Base-by-base conservation (phyloP, 2,329 filamentous ascomycete species). In the Paramyrothecium roridum region DNA sequence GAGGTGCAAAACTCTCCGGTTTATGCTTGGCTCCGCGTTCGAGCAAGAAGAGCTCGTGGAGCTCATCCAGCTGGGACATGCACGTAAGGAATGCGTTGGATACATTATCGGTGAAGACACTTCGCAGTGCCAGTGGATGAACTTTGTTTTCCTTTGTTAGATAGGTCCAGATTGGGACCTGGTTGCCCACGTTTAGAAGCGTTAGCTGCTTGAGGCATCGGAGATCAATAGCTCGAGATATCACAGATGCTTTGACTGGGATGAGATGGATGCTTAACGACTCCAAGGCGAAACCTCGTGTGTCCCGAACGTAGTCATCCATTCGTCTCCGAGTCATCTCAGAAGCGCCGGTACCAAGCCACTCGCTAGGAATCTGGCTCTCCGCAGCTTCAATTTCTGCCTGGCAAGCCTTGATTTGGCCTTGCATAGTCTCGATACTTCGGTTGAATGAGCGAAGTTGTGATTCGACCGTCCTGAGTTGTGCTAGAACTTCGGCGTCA, bases 91-190 rank as follows among this genome's bases (percentile, higher is more conserved):
- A 86, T 0, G 73, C 67, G 1, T 68, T 61, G 0, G 82, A 81
- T 20, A 87, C 84, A 58, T 87, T 81, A 63, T 89, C 86, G 0
- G 84, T 87, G 60, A 82, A 83, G 54, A 89, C 81, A 58, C 79
- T 82, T 50, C 77, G 74, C 46, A 89, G 67, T 0, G 79, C 74
- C 45, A 88, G 70, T 0, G 80, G 77, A 10, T 73, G 68, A 1
- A 72, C 62, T 52, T 75, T 76, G 64, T 86, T 84, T 61, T 85
- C 76, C 59, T 79, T 81, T 19, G 76, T 70, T 46, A 88, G 68
- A 54, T 81, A 68, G 2, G 74, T 72, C 86, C 86, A 89, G 58
- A 88, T 80, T 0, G 79, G 72, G 26, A 75, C 75, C 65, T 89
- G 86, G 6, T 80, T 74, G 2, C 86, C 86, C 19, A 88, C 84